A percentile compares a stretch with the other conserved stretches of the same genome.
These are phyloP conservation scores for Cryptococcus wingfieldii DNA, from an alignment of 1,284 basidiomycete genomes.

Conservation along the genomic window DNA sequence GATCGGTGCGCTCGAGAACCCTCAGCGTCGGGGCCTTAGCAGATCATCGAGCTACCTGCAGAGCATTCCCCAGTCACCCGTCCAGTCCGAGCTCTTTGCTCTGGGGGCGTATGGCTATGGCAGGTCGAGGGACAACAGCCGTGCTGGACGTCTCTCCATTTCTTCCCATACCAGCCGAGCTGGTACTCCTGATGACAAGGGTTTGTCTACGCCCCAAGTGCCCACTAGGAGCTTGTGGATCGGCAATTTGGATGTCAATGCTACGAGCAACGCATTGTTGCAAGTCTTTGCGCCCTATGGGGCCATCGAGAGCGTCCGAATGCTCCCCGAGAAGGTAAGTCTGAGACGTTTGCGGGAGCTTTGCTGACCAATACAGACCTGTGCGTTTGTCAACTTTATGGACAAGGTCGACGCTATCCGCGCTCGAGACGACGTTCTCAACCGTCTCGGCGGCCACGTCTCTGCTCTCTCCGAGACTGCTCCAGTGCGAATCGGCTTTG, in stretches of 20 bases:
- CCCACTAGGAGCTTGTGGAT: constrained; percentile 97
- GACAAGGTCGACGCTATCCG: constrained; percentile 89
- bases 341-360: not conserved
- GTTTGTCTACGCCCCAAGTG: constrained; percentile 58
- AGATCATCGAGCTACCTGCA: constrained; percentile 56
- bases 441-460: constrained; percentile 87
- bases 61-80: constrained; percentile 43
- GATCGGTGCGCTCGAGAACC: constrained; percentile 72
- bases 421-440: constrained; percentile 93
- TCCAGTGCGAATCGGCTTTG: constrained; percentile 93
- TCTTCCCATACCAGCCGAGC: constrained; percentile 39
- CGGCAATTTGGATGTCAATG: constrained; percentile 88
- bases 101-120: constrained; percentile 28
- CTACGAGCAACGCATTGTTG: constrained; percentile 89
- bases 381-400: constrained; percentile 98
- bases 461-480: constrained; percentile 82
- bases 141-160: constrained; percentile 37
- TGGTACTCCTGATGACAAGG: constrained; percentile 38
- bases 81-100: constrained; percentile 19
- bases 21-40: constrained; percentile 11
- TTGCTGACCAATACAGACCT: constrained; percentile 60
- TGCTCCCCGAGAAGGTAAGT: constrained; percentile 90
- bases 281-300: constrained; percentile 94
- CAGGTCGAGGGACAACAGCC: constrained; percentile 27
- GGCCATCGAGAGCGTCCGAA: constrained; percentile 87